Evolutionary conservation across 2,329 filamentous ascomycete species (phyloP).

Genomic region (Bipolaris gigantea): DNA sequence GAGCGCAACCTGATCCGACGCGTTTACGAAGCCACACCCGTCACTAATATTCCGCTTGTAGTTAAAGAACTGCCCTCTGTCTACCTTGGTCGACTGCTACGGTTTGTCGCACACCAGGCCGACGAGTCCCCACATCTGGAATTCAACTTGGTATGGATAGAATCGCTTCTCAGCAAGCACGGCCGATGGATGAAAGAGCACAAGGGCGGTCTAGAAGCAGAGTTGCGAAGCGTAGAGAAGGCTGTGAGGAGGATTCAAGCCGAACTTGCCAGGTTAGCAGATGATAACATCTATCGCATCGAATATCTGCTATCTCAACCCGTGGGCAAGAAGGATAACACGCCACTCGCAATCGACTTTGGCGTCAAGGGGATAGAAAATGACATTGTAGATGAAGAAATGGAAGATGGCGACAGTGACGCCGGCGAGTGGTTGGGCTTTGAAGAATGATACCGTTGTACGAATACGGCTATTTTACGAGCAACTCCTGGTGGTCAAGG

Average conservation of each 20-base stretch:
- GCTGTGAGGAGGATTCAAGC: conserved; percentile 78
- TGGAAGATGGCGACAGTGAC: conserved; percentile 36
- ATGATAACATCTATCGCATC: conserved; percentile 86
- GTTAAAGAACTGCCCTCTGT: conserved; percentile 79
- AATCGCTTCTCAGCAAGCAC: conserved; percentile 76
- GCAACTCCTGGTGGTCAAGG: not conserved
- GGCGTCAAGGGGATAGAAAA: conserved; percentile 36
- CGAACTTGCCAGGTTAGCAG: conserved; percentile 79
- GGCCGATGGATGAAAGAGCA: conserved; percentile 84
- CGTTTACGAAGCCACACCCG: conserved; percentile 82
- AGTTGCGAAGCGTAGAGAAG: conserved; percentile 79
- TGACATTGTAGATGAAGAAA: conserved; percentile 43
- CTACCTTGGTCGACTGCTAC: conserved; percentile 81
- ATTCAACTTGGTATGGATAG: conserved; percentile 92
- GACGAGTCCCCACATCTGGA: conserved; percentile 93
- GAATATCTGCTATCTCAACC: conserved; percentile 73
- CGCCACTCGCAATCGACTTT: conserved; percentile 31
- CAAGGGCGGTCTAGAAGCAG: conserved; percentile 76
- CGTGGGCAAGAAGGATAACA: conserved; percentile 30
- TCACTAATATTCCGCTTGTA: conserved; percentile 72
- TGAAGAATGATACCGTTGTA: conserved; percentile 38
- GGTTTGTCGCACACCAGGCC: conserved; percentile 83
- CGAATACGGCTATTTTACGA: conserved; percentile 12
- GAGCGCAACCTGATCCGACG: conserved; percentile 77
- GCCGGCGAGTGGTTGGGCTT: conserved; percentile 59